Evolutionary conservation across 768 basidiomycete genomes (phyloP).

Genomic region (Suillus decipiens): DNA sequence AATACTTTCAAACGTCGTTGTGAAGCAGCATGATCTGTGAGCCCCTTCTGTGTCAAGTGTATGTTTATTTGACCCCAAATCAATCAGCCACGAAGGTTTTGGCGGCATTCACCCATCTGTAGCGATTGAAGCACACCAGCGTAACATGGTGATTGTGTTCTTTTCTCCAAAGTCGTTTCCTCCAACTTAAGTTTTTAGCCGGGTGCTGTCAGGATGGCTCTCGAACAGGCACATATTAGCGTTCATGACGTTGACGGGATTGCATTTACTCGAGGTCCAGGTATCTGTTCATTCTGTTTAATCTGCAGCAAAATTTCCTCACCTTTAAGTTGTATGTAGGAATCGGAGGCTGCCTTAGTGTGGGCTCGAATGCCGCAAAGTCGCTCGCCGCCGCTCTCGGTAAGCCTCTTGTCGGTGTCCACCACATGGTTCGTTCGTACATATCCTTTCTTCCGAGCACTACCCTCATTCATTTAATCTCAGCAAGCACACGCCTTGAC

Average conservation of each 20-base stretch:
- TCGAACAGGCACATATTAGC: constrained; percentile 61
- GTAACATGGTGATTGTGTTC: constrained; percentile 60
- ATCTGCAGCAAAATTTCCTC: constrained; percentile 13
- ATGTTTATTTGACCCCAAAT: not conserved
- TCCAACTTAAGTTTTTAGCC: constrained; percentile 50
- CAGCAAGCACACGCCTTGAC: constrained; percentile 95
- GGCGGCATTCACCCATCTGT: constrained; percentile 80
- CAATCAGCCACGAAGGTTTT: constrained; percentile 26
- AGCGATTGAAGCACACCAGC: constrained; percentile 79
- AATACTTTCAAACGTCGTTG: constrained; percentile 83
- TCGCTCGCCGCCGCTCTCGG: constrained; percentile 73
- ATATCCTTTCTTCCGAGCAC: not conserved
- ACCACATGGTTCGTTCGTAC: constrained; percentile 79
- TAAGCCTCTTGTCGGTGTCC: constrained; percentile 86
- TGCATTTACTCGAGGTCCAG: constrained; percentile 90
- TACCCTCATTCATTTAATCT: not conserved
- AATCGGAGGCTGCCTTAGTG: constrained; percentile 78
- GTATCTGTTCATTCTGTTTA: constrained; percentile 34
- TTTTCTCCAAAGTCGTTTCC: not conserved
- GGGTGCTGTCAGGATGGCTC: constrained; percentile 63
- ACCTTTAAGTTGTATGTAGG: constrained; percentile 40
- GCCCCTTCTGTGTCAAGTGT: constrained; percentile 22
- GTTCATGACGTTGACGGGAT: constrained; percentile 77
- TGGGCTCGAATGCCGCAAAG: constrained; percentile 83
- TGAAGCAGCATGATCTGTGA: constrained; percentile 74